These are phyloP conservation scores for Xylaria venustula DNA, from an alignment of 495 filamentous ascomycete species.

Conservation along the genomic window DNA sequence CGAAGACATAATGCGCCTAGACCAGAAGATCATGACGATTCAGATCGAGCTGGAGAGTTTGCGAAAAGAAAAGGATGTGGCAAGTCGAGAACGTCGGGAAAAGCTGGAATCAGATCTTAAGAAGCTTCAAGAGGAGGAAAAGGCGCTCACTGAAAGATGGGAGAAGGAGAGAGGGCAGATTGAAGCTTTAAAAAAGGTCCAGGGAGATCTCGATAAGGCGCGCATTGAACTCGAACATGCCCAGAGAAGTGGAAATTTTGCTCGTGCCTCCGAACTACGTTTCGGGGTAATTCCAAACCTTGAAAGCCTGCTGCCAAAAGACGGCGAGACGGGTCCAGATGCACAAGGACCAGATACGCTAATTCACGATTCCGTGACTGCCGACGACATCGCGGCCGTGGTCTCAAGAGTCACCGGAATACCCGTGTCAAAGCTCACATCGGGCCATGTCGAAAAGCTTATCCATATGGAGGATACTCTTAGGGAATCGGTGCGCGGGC, in stretches of 20 bases:
- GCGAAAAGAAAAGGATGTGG: conserved; percentile 88
- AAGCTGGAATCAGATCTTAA: conserved; percentile 76
- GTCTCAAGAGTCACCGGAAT: conserved; percentile 92
- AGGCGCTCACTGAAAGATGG: conserved; percentile 72
- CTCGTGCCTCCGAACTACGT: conserved; percentile 77
- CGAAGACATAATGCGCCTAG: conserved; percentile 84
- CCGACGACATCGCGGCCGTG: conserved; percentile 90
- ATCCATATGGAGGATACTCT: conserved; percentile 94
- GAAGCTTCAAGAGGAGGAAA: conserved; percentile 67
- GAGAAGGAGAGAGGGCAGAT: conserved; percentile 86
- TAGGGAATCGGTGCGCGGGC: conserved; percentile 79
- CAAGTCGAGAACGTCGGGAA: conserved; percentile 82
- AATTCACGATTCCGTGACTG: conserved; percentile 88
- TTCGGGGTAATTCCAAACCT: conserved; percentile 83
- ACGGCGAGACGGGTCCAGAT: conserved; percentile 52
- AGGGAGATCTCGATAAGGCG: conserved; percentile 80
- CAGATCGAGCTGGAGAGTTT: conserved; percentile 97
- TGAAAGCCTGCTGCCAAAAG: conserved; percentile 75
- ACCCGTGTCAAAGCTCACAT: conserved; percentile 84
- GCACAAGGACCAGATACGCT: conserved; percentile 53
- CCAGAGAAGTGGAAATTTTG: conserved; percentile 90
- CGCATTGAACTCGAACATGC: conserved; percentile 82
- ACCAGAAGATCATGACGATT: conserved; percentile 93
- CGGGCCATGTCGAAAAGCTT: conserved; percentile 87
- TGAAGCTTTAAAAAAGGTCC: conserved; percentile 77